phyloP scores from a whole-genome alignment of 192 early-diverging fungal species.

The Coemansia sp. region DNA sequence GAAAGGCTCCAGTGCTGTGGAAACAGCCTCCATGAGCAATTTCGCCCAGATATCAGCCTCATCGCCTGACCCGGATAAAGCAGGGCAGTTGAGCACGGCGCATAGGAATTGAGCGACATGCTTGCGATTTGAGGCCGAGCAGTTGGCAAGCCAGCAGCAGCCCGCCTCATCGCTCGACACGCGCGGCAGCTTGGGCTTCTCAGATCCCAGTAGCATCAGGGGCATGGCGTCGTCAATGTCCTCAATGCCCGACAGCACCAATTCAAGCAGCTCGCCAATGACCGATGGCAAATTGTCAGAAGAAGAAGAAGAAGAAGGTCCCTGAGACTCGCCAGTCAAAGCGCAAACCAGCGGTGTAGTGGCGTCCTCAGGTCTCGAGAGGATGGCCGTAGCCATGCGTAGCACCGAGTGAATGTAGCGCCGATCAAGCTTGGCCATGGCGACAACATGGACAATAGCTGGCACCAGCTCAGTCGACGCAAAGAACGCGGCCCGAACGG shows the following conservation, averaged over 20 bases:
- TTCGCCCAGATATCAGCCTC: not conserved
- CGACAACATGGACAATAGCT: constrained; percentile 22
- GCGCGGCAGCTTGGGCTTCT: constrained; percentile 20
- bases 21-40: not conserved
- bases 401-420: constrained; percentile 34
- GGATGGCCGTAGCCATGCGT: constrained; percentile 9
- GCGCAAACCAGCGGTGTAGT: constrained; percentile 6
- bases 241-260: constrained; percentile 38
- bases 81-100: not conserved
- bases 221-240: constrained; percentile 33
- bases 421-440: constrained; percentile 26
- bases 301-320: not conserved
- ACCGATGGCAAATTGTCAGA: constrained; percentile 2
- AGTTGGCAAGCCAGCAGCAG: constrained; percentile 43
- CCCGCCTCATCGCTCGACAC: constrained; percentile 39
- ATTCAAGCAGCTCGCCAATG: constrained; percentile 25
- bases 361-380: not conserved
- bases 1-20: not conserved
- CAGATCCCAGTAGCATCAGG: too few species aligned
- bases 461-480: constrained; percentile 14
- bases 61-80: not conserved
- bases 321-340: not conserved
- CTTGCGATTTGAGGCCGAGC: not conserved
- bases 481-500: not conserved
- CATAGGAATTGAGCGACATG: constrained; percentile 19